phyloP scores from a whole-genome alignment of 2,329 filamentous ascomycete genomes.

The Cercospora zeina region DNA sequence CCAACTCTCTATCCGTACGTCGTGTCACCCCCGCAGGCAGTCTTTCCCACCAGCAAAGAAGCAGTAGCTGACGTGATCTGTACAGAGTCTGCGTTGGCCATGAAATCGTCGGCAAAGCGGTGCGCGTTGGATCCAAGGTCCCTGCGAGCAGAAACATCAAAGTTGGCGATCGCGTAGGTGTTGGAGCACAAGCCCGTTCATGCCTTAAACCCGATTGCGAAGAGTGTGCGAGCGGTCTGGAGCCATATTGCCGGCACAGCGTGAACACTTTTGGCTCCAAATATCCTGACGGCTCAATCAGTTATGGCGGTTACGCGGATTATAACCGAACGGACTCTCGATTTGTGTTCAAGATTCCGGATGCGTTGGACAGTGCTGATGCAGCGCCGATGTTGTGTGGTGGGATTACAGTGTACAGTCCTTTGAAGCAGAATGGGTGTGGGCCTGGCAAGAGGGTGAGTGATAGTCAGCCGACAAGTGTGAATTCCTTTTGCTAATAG shows the following conservation, averaged over 20 bases:
- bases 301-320: slow-evolving; percentile 64
- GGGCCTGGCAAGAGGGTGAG: slow-evolving; percentile 71
- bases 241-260: slow-evolving; percentile 35
- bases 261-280: slow-evolving; percentile 39
- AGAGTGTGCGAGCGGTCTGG: slow-evolving; percentile 51
- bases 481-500: neutral
- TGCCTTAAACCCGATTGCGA: slow-evolving; percentile 54
- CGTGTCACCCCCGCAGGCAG: no score
- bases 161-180: slow-evolving; percentile 49
- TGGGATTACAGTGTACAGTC: slow-evolving; percentile 72
- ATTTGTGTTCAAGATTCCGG: slow-evolving; percentile 62
- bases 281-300: slow-evolving; percentile 43
- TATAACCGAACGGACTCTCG: slow-evolving; percentile 52
- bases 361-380: slow-evolving; percentile 50
- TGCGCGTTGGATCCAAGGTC: slow-evolving; percentile 37
- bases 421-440: slow-evolving; percentile 64
- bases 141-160: slow-evolving; percentile 38
- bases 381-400: slow-evolving; percentile 74
- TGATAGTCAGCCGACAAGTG: neutral
- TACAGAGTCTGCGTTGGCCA: slow-evolving; percentile 38
- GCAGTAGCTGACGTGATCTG: neutral
- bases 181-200: slow-evolving; percentile 53
- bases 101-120: slow-evolving; percentile 41
- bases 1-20: slow-evolving; percentile 44
- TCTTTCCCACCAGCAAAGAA: no score